Conservation (phyloP, 257 asterid genomes). For the Eucommia ulmoides region DNA sequence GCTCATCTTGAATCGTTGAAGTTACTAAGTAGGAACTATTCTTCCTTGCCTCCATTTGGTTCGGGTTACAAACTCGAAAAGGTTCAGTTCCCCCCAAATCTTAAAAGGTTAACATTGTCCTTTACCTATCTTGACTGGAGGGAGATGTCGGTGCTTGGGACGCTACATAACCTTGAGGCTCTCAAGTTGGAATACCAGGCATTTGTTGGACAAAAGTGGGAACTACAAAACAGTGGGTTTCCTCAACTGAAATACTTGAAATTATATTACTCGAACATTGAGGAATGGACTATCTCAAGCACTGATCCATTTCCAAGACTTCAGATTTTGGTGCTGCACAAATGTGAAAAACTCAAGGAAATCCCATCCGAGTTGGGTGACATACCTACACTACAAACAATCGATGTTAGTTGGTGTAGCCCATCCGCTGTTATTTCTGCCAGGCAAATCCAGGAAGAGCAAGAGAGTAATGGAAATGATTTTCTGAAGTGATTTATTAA, state of each 20-base stretch:
- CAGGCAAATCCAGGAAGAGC: background rate
- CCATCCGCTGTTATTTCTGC: background rate
- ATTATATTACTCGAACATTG: background rate
- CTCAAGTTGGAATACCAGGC: background rate
- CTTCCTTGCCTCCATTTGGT: background rate
- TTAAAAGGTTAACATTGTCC: background rate
- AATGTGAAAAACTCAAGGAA: background rate
- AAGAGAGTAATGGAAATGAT: background rate
- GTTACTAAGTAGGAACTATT: background rate
- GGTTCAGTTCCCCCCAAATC: slow-evolving; percentile 1
- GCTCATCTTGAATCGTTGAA: background rate
- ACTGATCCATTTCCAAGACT: background rate
- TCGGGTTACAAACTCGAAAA: too few relatives aligned
- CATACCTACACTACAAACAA: background rate
- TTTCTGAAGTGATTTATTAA: background rate
- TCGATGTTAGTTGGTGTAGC: background rate
- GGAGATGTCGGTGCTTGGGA: background rate
- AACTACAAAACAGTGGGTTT: background rate
- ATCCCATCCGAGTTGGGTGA: background rate
- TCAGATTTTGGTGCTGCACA: background rate
- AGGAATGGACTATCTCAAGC: background rate
- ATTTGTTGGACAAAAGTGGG: background rate
- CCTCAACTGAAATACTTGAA: background rate
- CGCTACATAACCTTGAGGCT: background rate
- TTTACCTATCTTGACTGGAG: background rate